Conservation (phyloP, 805 yeast genomes). For the Wickerhamiella kazuoi region DNA sequence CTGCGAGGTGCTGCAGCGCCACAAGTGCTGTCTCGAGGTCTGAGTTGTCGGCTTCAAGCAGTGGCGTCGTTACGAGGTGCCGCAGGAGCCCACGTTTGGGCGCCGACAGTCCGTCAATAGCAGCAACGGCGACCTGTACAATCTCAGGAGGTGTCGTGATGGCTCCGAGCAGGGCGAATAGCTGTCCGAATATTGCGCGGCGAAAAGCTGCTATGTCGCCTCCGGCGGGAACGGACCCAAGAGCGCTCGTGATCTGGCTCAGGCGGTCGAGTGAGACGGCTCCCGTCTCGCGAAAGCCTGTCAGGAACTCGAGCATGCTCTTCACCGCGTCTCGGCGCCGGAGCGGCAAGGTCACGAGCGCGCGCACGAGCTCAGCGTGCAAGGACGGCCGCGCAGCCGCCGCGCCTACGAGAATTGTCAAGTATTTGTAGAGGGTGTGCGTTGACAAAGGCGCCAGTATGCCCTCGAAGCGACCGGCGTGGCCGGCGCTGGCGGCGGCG, state of each 20-base stretch:
- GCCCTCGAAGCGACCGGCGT: neutral
- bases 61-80: conserved; percentile 5
- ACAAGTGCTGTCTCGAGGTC: conserved; percentile 5
- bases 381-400: conserved; percentile 26
- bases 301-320: conserved; percentile 54
- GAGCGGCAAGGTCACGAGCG: conserved; percentile 38
- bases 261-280: conserved; percentile 48
- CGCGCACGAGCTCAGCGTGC: conserved; percentile 28
- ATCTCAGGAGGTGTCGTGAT: conserved; percentile 27
- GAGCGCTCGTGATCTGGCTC: conserved; percentile 45
- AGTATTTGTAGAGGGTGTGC: conserved; percentile 43
- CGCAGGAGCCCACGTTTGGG: conserved; percentile 7
- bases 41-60: neutral
- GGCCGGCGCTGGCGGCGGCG: conserved; percentile 2
- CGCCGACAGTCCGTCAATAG: conserved; percentile 6
- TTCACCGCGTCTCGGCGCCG: conserved; percentile 52
- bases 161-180: conserved; percentile 35
- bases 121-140: conserved; percentile 3
- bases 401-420: conserved; percentile 29
- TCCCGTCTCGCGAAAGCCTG: conserved; percentile 61
- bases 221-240: conserved; percentile 43
- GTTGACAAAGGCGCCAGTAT: conserved; percentile 29
- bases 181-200: conserved; percentile 41
- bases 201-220: conserved; percentile 36
- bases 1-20: conserved; percentile 7